Evolutionary conservation across 768 basidiomycete genomes (phyloP), one percentile per base, ranked within the genome.

Genomic region (Tylopilus plumbeoviolaceoides): DNA sequence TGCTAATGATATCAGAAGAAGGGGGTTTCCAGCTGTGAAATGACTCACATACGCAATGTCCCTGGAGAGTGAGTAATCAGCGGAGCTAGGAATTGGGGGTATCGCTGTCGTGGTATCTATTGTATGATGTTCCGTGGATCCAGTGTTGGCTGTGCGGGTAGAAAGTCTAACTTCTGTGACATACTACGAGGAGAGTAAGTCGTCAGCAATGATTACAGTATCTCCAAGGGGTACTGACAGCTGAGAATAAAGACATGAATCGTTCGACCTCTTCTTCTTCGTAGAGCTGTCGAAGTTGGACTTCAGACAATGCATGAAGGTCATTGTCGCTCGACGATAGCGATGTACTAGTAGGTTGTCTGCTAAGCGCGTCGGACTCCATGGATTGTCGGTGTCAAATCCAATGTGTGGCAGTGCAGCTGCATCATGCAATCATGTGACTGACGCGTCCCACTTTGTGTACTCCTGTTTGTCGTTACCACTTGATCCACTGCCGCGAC

Each of bases 251-350:
- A 41, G 69, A 62, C 27, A 87, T 67, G 62, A 83, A 86, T 25
- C 81, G 70, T 15, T 81, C 75, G 14, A 85, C 78, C 68, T 86
- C 83, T 62, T 85, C 83, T 48, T 79, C 75, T 23, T 87, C 84
- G 55, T 81, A 85, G 25, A 82, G 59, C 38, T 80, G 75, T 38
- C 85, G 72, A 18, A 87, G 70, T 58, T 84, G 72, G 23, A 68
- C 64, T 60, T 85, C 82, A 8, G 77, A 75, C 25, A 82, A 62
- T 5, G 70, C 70, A 36, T 63, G 65, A 44, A 40, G 23, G 15
- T 53, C 62, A 23, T 58, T 4, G 4, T 47, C 51, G 4, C 8
- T 36, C 15, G 35, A 40, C n/a, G 25, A 27, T 11, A 21, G 17
- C 21, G 12, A n/a, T 35, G 45, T 21, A 30, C 30, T 30, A 8